Percentiles rank a stretch among this genome's conserved stretches.
phyloP scores from a whole-genome alignment of 139 green algal species.

The Closterium sp. region DNA sequence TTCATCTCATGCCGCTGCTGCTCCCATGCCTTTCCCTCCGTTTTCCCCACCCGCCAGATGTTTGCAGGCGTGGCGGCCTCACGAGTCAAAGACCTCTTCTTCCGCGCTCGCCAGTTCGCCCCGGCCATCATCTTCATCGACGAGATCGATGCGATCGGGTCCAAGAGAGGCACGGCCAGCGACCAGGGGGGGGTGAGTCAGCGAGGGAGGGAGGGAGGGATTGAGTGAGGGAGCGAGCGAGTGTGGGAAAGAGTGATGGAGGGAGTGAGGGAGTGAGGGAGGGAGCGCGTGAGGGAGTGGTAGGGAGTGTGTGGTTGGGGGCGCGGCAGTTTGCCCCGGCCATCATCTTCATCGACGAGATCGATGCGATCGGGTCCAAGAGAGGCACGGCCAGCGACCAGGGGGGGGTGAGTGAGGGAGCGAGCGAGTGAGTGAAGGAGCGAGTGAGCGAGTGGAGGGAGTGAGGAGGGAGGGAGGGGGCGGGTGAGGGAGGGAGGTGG shows the following conservation, averaged over 20 bases:
- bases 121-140: conserved; percentile 96
- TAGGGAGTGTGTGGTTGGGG: neutral
- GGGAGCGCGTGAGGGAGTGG: too few species aligned
- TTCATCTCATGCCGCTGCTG: too few species aligned
- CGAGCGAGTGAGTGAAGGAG: too few species aligned
- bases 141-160: conserved; percentile 86
- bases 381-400: neutral
- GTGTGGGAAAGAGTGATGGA: too few species aligned
- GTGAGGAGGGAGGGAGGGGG: too few species aligned
- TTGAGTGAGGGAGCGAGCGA: too few species aligned
- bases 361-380: conserved; percentile 75
- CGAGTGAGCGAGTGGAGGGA: too few species aligned
- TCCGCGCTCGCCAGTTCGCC: conserved; percentile 75
- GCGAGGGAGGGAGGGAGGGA: too few species aligned
- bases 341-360: neutral
- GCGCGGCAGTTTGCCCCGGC: neutral
- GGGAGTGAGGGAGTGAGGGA: too few species aligned
- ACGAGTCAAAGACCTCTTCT: conserved; percentile 91
- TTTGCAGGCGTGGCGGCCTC: conserved; percentile 91
- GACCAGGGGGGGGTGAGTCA: neutral
- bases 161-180: neutral
- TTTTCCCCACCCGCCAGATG: conserved; percentile 62
- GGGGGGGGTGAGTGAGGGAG: neutral
- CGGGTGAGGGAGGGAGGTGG: too few species aligned
- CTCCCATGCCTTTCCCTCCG: too few species aligned